Evolutionary conservation across 176 grass and related monocot species (phyloP).

Genomic region (Oryza meridionalis): DNA sequence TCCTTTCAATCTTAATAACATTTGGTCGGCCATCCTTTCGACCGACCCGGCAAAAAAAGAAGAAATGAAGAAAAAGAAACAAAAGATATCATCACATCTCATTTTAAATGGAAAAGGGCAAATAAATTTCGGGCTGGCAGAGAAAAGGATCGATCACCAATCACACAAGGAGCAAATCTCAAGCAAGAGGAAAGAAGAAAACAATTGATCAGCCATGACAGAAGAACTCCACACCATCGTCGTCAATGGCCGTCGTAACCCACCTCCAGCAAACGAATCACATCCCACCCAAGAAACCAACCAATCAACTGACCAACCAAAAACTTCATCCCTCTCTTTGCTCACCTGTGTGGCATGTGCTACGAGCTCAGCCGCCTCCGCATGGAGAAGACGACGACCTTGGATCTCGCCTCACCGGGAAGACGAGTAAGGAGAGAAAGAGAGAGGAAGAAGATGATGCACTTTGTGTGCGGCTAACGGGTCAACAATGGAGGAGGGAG

Average conservation of each 20-base stretch:
- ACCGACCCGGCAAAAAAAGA: no score
- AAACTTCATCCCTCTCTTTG: conserved; percentile 13
- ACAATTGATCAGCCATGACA: background rate
- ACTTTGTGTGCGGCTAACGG: background rate
- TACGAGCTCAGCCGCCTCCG: conserved; percentile 41
- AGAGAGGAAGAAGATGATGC: background rate
- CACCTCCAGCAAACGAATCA: conserved; percentile 35
- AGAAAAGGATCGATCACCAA: background rate
- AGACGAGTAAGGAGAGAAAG: background rate
- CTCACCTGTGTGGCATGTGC: conserved; percentile 29
- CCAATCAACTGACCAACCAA: background rate
- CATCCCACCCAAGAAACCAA: conserved; percentile 8
- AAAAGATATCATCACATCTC: background rate
- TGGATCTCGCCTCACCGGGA: conserved; percentile 10
- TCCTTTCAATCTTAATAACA: no score
- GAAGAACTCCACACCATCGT: background rate
- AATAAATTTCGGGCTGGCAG: background rate
- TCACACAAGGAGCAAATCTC: conserved; percentile 21
- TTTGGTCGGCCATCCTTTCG: no score
- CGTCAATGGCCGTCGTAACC: conserved; percentile 26
- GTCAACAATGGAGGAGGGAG: conserved; percentile 15
- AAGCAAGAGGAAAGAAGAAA: background rate
- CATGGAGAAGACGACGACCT: conserved; percentile 25
- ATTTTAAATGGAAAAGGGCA: background rate
- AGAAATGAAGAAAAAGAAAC: no score